Evolutionary conservation across 2,329 filamentous ascomycete genomes (phyloP), one percentile per base, ranked within the genome.

Genomic region (Lachnellula subtilissima): DNA sequence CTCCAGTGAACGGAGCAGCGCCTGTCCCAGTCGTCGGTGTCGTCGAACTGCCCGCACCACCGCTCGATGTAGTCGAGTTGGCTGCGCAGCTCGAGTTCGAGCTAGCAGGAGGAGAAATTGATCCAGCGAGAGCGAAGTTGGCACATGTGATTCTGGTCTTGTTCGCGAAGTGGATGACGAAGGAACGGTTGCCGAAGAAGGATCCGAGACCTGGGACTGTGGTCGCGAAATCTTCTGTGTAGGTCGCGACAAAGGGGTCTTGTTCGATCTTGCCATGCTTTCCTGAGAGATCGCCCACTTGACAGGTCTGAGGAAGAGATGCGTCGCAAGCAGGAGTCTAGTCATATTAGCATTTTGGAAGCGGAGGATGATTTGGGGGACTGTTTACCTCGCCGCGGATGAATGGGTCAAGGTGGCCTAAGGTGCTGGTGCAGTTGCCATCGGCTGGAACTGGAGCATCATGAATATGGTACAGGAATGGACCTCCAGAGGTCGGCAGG

Each of bases 281-380:
- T 68, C 89, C 89, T 64, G 82, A 81, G 54, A 91, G 76, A 69
- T 93, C 89, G 61, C 89, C 89, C 11, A 89, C 82, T 72, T 93
- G 83, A 75, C 89, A 94, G 9, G 82, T 84, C 59, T 80, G 72
- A 7, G 85, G 85, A 6, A 74, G 67, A 9, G 69, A 64, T 11
- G 73, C 39, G 66, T 90, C 76, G 73, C 89, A 93, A 5, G 78
- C 65, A 4, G 84, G 75, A 1, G 71, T 72, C 67, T 90, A 83
- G 17, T 22, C 25, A 47, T 36, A 53, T 64, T 56, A 60, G 57
- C 25, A n/a, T 22, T 36, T n/a, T 42, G 14, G 25, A 36, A 12
- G 43, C 25, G 25, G 14, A 23, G 22, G 40, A 22, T n/a, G 25
- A 36, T 11, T 22, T 19, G n/a, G 17, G 36, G 45, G 17, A 28